Conservation (phyloP, 352 stramenopile genomes). For the Ophiocytium majus region DNA sequence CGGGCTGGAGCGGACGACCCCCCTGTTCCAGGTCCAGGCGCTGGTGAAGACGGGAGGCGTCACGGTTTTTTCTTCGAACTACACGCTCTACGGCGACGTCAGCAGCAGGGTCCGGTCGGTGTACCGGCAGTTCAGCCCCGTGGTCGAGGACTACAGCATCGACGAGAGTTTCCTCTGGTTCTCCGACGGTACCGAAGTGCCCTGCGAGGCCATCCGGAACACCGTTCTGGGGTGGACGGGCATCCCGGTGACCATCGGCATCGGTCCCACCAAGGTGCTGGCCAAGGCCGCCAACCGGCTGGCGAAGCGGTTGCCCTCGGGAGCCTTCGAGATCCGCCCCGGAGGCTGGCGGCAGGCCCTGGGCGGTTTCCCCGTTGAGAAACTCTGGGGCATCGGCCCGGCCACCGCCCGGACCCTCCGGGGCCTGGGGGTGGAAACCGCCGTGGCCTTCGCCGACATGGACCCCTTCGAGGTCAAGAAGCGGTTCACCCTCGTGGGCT, state of each 20-base stretch:
- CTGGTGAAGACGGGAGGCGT: background rate
- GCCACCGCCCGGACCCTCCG: background rate
- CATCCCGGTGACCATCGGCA: background rate
- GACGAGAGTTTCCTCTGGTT: background rate
- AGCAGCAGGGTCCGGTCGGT: background rate
- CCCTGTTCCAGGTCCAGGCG: background rate
- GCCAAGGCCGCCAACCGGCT: background rate
- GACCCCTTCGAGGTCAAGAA: background rate
- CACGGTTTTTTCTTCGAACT: conserved; percentile 12
- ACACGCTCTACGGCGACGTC: background rate
- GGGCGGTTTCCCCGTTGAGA: background rate
- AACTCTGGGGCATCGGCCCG: background rate
- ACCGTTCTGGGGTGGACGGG: too few relatives aligned
- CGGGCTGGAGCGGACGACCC: background rate
- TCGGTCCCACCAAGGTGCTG: background rate
- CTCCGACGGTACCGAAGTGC: background rate
- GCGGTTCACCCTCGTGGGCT: background rate
- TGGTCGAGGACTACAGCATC: background rate
- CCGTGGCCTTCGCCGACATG: background rate
- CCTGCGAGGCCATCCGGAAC: background rate
- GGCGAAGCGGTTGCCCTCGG: background rate
- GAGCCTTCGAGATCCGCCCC: background rate
- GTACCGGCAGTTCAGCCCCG: background rate
- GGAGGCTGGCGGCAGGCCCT: too few relatives aligned
- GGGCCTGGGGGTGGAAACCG: background rate